Conservation (phyloP, 768 basidiomycete genomes). For the Dictyophora rubrovolvata region DNA sequence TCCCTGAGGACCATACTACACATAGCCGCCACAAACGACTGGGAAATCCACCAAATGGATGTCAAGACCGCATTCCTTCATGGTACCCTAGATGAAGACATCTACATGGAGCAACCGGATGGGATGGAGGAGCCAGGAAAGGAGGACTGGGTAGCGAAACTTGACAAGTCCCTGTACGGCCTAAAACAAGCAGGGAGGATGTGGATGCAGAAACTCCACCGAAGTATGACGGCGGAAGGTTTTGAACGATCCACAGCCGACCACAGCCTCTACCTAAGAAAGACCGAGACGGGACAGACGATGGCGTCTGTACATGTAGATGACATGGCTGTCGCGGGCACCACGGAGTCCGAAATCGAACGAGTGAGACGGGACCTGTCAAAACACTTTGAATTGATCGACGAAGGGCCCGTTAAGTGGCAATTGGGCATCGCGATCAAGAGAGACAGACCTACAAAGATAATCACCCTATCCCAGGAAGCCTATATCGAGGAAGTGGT, state of each 20-base stretch:
- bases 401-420: too few species aligned
- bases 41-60: slow-evolving; percentile 23
- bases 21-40: slow-evolving; percentile 16
- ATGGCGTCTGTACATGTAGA: too few species aligned
- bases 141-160: slow-evolving; percentile 12
- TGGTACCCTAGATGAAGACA: slow-evolving; percentile 20
- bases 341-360: too few species aligned
- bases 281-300: neutral
- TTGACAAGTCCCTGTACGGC: slow-evolving; percentile 25
- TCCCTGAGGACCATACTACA: slow-evolving; percentile 19
- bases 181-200: slow-evolving; percentile 26
- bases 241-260: too few species aligned
- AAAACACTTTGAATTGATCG: too few species aligned
- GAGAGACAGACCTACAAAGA: too few species aligned
- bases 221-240: too few species aligned
- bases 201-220: slow-evolving; percentile 19
- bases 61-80: slow-evolving; percentile 22
- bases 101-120: slow-evolving; percentile 31
- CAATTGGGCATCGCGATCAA: too few species aligned
- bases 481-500: too few species aligned
- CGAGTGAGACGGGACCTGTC: too few species aligned
- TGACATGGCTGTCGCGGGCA: too few species aligned
- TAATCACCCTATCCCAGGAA: too few species aligned
- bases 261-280: neutral
- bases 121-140: slow-evolving; percentile 21